Percentiles rank a stretch among this genome's conserved stretches.
These are phyloP conservation scores for Bertia moriformis DNA, from an alignment of 2,329 filamentous ascomycete species.

Conservation along the genomic window DNA sequence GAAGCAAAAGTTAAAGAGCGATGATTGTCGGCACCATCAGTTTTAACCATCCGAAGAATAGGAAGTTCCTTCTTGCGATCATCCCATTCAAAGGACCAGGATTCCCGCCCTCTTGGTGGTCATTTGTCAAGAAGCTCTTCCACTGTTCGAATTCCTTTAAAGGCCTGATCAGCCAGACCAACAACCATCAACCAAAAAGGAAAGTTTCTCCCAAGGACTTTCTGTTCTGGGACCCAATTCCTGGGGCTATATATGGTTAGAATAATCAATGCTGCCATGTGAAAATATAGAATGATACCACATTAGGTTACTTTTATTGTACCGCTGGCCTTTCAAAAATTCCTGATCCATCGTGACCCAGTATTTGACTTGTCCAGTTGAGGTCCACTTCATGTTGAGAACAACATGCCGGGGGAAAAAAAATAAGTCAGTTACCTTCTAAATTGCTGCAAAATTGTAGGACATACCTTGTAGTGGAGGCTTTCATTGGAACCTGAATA, in stretches of 20 bases:
- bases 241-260: background rate
- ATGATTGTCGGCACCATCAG: background rate
- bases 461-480: background rate
- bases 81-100: background rate
- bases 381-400: background rate
- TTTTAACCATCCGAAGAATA: background rate
- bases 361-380: background rate
- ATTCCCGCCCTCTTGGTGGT: background rate
- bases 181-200: background rate
- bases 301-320: too few relatives aligned
- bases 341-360: background rate
- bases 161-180: background rate
- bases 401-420: background rate
- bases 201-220: background rate
- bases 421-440: too few relatives aligned
- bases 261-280: too few relatives aligned
- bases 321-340: background rate
- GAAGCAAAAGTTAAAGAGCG: background rate
- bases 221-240: background rate
- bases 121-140: background rate
- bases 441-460: too few relatives aligned
- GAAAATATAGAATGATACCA: too few relatives aligned
- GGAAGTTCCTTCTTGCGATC: background rate
- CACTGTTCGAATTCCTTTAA: background rate
- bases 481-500: background rate